Conservation (phyloP, 1,284 basidiomycete genomes). For the Megacollybia platyphylla region DNA sequence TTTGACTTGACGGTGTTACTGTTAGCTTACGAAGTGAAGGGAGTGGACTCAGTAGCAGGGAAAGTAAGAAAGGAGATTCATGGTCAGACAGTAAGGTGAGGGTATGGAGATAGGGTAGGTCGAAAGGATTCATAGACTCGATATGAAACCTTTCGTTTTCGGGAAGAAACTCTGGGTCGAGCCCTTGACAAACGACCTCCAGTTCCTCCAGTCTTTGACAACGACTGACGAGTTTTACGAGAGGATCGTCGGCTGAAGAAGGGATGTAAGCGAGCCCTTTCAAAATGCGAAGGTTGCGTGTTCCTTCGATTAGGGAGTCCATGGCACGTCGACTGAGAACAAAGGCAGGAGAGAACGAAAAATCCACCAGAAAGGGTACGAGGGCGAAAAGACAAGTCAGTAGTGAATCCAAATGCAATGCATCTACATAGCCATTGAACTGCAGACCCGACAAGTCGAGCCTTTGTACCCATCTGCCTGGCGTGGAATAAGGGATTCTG, state of each 20-base stretch:
- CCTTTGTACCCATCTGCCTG: slow-evolving; percentile 70
- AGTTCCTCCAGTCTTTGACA: slow-evolving; percentile 54
- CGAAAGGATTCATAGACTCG: slow-evolving; percentile 24
- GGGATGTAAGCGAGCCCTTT: slow-evolving; percentile 49
- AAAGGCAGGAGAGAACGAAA: slow-evolving; percentile 51
- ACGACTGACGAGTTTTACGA: slow-evolving; percentile 41
- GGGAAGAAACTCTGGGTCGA: slow-evolving; percentile 37
- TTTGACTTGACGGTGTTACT: slow-evolving; percentile 63
- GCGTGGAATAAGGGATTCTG: slow-evolving; percentile 70
- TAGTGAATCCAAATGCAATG: slow-evolving; percentile 42
- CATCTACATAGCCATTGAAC: slow-evolving; percentile 28
- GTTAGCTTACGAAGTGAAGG: slow-evolving; percentile 57
- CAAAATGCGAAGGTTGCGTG: slow-evolving; percentile 40
- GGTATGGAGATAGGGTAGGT: slow-evolving; percentile 48
- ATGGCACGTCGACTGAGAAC: slow-evolving; percentile 49
- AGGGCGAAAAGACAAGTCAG: slow-evolving; percentile 56
- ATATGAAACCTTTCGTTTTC: slow-evolving; percentile 15
- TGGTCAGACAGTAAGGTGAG: slow-evolving; percentile 59
- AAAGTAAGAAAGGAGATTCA: slow-evolving; percentile 47
- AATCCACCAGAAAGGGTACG: slow-evolving; percentile 49
- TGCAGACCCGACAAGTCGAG: slow-evolving; percentile 55
- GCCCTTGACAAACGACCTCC: slow-evolving; percentile 48
- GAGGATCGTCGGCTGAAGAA: slow-evolving; percentile 28
- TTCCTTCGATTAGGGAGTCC: slow-evolving; percentile 39
- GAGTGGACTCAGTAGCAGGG: slow-evolving; percentile 47